Conservation (phyloP, 495 filamentous ascomycete genomes). For the Lentithecium fluviatile region DNA sequence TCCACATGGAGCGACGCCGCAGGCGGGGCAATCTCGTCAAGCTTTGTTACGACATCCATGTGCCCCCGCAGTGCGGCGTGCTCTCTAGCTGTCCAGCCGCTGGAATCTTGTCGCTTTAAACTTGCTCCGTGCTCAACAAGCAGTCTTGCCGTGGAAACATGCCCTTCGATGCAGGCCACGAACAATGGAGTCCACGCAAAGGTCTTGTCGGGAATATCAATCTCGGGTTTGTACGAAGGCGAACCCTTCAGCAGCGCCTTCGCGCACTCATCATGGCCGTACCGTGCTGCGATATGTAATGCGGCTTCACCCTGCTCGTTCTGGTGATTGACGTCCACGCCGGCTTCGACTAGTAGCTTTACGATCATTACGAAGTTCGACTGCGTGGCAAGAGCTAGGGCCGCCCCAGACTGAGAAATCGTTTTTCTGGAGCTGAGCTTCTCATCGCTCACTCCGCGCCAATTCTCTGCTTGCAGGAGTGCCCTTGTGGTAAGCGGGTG, state of each 20-base stretch:
- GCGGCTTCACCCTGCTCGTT: conserved; percentile 92
- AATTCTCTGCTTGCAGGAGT: conserved; percentile 76
- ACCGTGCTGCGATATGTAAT: conserved; percentile 86
- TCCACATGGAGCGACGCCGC: conserved; percentile 52
- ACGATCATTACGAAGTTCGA: conserved; percentile 81
- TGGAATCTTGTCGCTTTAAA: conserved; percentile 69
- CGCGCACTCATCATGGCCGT: conserved; percentile 79
- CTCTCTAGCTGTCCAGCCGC: conserved; percentile 93
- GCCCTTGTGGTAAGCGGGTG: conserved; percentile 81
- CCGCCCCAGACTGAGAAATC: conserved; percentile 82
- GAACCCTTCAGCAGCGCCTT: conserved; percentile 69
- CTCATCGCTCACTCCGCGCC: conserved; percentile 57
- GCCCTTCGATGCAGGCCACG: conserved; percentile 84
- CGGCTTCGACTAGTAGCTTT: conserved; percentile 80
- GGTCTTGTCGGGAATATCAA: conserved; percentile 75
- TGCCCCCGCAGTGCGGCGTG: conserved; percentile 90
- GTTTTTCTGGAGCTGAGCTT: conserved; percentile 63
- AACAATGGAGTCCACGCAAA: conserved; percentile 95
- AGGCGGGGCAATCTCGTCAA: conserved; percentile 55
- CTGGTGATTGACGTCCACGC: conserved; percentile 91
- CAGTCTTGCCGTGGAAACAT: conserved; percentile 63
- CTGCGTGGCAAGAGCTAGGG: conserved; percentile 81
- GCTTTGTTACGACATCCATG: conserved; percentile 67
- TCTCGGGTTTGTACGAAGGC: conserved; percentile 64
- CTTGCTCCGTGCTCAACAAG: conserved; percentile 76